Evolutionary conservation across 106 monocot genomes (phyloP), one percentile per base, ranked within the genome.

Genomic region (Dendrobium chrysotoxum): DNA sequence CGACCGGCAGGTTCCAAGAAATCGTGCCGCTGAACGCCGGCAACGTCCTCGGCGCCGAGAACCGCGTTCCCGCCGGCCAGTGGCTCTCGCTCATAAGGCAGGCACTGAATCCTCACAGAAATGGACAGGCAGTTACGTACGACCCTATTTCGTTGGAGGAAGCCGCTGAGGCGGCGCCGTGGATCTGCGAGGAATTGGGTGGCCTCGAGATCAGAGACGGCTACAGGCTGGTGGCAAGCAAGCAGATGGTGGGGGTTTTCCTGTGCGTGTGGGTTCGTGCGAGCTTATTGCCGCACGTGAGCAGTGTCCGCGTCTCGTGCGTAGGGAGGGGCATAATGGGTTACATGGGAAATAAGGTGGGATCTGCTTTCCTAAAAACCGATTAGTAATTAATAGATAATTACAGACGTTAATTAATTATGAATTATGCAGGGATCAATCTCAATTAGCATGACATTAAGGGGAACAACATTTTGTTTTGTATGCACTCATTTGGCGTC

Each of bases 281-380:
- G 1, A 83, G 82, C 30, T 78, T 95, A 1, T 68, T 81, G 40
- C 75, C 46, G 28, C 79, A 92, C 75, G 84, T 95, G 55, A 80
- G 57, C 4, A 74, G 80, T 77, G 79, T 92, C 16, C 85, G 80
- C 54, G 87, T 88, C 50, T 95, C 90, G 23, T 95, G 90, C 67
- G 92, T 95, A 0, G 90, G 90, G 8, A 78, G 88, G 6, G 94
- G 94, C 17, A 79, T 92, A 40, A 90, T 95, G 94, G 94, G 94
- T 54, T 95, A 90, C 84, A 87, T 95, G 82, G 90, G 95, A 15
- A 95, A 95, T 77, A 95, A 95, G 92, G 95, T 92, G 17, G 17
- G 53, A 0, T 70, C 15, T 0, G 31, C 50, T 50, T 13, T 13
- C 13, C 13, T 15, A 50, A 44, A 13, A 50, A 15, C 50, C 13